Conservation (phyloP, 768 basidiomycete species). For the Tricholoma sp. region DNA sequence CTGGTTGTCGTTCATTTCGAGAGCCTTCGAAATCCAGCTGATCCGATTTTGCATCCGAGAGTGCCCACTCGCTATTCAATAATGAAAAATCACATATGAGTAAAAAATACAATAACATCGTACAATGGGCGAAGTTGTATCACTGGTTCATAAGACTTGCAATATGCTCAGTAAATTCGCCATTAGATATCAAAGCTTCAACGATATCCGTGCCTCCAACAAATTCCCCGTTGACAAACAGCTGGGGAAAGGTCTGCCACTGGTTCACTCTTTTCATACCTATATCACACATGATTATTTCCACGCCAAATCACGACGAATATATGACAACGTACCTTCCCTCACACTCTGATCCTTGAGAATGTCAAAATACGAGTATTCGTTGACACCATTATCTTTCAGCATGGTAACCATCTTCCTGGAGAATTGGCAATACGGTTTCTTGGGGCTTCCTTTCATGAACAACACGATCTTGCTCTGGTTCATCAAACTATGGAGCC, state of each 20-base stretch:
- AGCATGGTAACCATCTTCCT: conserved; percentile 67
- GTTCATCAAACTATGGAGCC: conserved; percentile 71
- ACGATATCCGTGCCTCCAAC: conserved; percentile 95
- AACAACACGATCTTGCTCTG: conserved; percentile 77
- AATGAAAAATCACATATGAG: no score
- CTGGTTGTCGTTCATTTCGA: no score
- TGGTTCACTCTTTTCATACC: conserved; percentile 76
- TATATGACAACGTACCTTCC: conserved; percentile 48
- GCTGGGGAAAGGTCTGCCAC: conserved; percentile 88
- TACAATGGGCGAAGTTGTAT: background rate
- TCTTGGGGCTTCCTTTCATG: conserved; percentile 84
- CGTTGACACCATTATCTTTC: conserved; percentile 50
- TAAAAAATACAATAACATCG: background rate
- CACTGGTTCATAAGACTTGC: background rate
- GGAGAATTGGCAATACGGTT: conserved; percentile 83
- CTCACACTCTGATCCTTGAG: conserved; percentile 75
- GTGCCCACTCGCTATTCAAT: no score
- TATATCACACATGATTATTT: conserved; percentile 14
- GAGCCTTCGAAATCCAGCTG: no score
- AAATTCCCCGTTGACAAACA: conserved; percentile 86
- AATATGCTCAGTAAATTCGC: conserved; percentile 58
- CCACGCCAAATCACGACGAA: background rate
- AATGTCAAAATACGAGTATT: conserved; percentile 79
- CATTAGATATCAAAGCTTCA: conserved; percentile 78
- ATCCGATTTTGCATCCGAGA: no score